Base-by-base conservation (phyloP, 345 rosid genomes). In the Populus ilicifolia region DNA sequence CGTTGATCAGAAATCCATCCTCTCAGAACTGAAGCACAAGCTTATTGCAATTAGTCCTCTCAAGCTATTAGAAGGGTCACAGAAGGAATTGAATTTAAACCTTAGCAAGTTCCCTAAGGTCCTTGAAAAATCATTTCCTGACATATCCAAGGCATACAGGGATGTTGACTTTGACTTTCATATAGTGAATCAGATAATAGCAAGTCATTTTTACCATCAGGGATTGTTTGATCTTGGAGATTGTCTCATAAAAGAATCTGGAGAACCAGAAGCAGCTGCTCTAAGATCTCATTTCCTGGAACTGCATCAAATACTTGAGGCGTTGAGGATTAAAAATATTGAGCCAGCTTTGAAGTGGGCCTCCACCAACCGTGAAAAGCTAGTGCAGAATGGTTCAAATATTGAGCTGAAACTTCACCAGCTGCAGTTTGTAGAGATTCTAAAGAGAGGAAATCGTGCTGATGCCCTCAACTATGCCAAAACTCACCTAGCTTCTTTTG, bases 151-250 rank as follows among this genome's bases (percentile, higher is more conserved):
- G 86, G 90, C 94, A 21, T 87, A 87, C 78, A 90, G 89, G 84
- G 88, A 76, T 79, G 80, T 87, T 76, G 98, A 91, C 68, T 87
- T 86, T 66, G 91, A 93, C 80, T 68, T 76, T 76, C 81, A 78
- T 67, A 72, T 84, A 33, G 84, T 90, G 74, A 89, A 89, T 84
- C 88, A 90, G 77, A 85, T 95, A 74, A 81, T 92, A 86, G 87
- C 89, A 8, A 79, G 80, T 75, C 94, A 93, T 81, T 87, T 91
- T 48, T 92, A 95, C 81, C 82, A 82, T 81, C 89, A 87, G 67
- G 96, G 98, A 30, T 85, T 89, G 84, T 92, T 95, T 82, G 94
- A 93, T 77, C 74, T 90, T 27, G 96, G 98, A 61, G 97, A 95
- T 82, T 89, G 87, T 84, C 80, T 93, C 17, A 80, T 84, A 71